These are phyloP conservation scores for Salix caprea DNA, from an alignment of 345 rosid genomes.

Conservation along the genomic window DNA sequence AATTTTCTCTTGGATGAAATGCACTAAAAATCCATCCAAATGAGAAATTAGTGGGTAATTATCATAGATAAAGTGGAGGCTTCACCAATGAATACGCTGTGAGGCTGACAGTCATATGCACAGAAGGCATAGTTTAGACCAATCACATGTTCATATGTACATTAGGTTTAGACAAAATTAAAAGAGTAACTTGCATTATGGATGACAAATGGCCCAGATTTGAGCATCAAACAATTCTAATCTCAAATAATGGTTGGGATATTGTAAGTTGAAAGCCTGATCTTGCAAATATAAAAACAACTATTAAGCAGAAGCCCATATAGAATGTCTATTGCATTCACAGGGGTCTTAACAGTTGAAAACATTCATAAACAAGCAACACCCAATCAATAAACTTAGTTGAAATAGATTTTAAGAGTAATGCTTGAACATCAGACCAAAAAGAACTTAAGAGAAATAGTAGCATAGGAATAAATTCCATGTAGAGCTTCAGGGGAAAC, in stretches of 20 bases:
- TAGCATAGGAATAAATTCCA: background rate
- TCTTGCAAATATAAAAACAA: background rate
- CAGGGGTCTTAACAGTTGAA: background rate
- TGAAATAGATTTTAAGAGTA: background rate
- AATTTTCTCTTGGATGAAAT: background rate
- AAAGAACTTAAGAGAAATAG: background rate
- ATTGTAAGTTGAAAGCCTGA: background rate
- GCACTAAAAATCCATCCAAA: background rate
- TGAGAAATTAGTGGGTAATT: background rate
- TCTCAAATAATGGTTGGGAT: background rate
- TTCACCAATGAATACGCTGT: background rate
- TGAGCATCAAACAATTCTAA: background rate
- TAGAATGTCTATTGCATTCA: background rate
- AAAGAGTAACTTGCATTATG: background rate
- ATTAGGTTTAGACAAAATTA: background rate
- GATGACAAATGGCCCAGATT: background rate
- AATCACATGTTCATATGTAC: background rate
- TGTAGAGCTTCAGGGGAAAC: background rate
- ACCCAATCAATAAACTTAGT: background rate
- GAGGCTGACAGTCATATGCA: background rate
- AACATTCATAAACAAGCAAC: background rate
- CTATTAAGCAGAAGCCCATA: background rate
- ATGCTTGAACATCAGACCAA: background rate
- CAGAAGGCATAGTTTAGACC: background rate
- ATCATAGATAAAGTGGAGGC: background rate